phyloP scores from a whole-genome alignment of 371 early-diverging fungal genomes.

The Cokeromyces recurvatus region DNA sequence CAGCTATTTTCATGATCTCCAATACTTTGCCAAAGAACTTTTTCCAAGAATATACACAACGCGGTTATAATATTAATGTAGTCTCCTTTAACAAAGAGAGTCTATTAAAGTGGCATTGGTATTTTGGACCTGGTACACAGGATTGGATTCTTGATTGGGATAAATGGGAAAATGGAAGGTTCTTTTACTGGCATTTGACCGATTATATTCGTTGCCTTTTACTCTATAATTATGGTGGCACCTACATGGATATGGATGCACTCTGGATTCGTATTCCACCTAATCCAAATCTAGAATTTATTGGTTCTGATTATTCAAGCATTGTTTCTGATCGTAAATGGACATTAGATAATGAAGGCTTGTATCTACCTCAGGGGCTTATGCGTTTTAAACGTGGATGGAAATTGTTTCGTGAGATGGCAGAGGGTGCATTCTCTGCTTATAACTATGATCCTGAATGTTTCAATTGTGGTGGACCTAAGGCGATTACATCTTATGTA shows the following conservation, averaged over 20 bases:
- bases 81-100: slow-evolving; percentile 54
- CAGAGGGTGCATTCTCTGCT: slow-evolving; percentile 50
- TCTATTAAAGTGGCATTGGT: slow-evolving; percentile 56
- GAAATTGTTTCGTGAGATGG: slow-evolving; percentile 58
- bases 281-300: slow-evolving; percentile 51
- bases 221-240: slow-evolving; percentile 65
- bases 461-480: slow-evolving; percentile 63
- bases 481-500: slow-evolving; percentile 59
- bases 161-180: slow-evolving; percentile 48
- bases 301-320: slow-evolving; percentile 57
- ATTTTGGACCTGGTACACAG: slow-evolving; percentile 54
- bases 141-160: slow-evolving; percentile 62
- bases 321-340: slow-evolving; percentile 46
- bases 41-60: slow-evolving; percentile 47
- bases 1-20: slow-evolving; percentile 56
- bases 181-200: slow-evolving; percentile 58
- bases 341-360: slow-evolving; percentile 59
- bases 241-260: slow-evolving; percentile 71
- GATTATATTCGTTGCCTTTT: slow-evolving; percentile 56
- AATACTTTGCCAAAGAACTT: slow-evolving; percentile 53
- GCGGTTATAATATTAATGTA: slow-evolving; percentile 60
- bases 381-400: slow-evolving; percentile 65
- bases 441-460: slow-evolving; percentile 54
- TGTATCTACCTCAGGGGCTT: slow-evolving; percentile 57
- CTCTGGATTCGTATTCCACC: slow-evolving; percentile 62